Conservation (phyloP, 495 filamentous ascomycete species). For the Penicillium silybi region DNA sequence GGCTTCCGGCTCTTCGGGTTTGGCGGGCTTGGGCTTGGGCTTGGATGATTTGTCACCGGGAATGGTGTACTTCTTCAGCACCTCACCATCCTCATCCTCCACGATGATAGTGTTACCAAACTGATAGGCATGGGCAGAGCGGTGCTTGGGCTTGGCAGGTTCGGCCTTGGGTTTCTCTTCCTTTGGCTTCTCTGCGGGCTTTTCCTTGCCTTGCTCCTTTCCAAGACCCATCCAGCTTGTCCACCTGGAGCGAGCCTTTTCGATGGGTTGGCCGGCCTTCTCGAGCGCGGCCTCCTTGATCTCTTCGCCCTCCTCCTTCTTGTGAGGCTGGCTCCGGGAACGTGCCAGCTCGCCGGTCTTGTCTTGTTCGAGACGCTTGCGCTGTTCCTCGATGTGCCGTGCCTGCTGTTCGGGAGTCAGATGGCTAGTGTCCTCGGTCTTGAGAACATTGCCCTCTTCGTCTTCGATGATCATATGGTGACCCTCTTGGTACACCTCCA, state of each 20-base stretch:
- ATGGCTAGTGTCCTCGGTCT: constrained; percentile 43
- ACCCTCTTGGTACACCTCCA: constrained; percentile 80
- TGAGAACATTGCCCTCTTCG: constrained; percentile 79
- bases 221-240: constrained; percentile 41
- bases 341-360: constrained; percentile 39
- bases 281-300: constrained; percentile 32
- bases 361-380: constrained; percentile 56
- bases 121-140: constrained; percentile 86
- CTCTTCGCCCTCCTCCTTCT: constrained; percentile 45
- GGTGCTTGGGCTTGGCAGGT: constrained; percentile 23
- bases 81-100: constrained; percentile 95
- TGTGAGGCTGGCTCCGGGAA: constrained; percentile 40
- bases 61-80: constrained; percentile 94
- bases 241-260: constrained; percentile 34
- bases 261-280: constrained; percentile 26
- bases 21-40: constrained; percentile 21
- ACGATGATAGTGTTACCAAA: constrained; percentile 97
- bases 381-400: constrained; percentile 53
- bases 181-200: constrained; percentile 10
- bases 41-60: constrained; percentile 36
- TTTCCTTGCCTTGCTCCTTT: constrained; percentile 20
- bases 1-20: constrained; percentile 21
- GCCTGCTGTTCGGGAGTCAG: constrained; percentile 43
- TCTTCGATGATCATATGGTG: constrained; percentile 80
- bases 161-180: constrained; percentile 14